A percentile compares a stretch with the other conserved stretches of the same genome.
Conservation (phyloP, 176 grass and related monocot species). For the Themeda triandra region DNA sequence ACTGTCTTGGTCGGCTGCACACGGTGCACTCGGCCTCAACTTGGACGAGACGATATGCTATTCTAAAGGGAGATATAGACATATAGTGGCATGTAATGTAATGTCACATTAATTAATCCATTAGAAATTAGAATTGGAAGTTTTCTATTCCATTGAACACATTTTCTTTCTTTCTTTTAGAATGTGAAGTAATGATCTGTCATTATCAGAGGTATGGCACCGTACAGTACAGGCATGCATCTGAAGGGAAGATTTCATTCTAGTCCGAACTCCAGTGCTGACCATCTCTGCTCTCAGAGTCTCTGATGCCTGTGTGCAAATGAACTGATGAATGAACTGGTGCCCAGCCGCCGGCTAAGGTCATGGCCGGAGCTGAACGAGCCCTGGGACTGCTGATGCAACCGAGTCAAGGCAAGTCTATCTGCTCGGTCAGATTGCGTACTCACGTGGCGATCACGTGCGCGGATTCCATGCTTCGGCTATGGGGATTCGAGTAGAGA, state of each 20-base stretch:
- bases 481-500: too few species aligned
- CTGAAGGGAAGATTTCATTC: background rate
- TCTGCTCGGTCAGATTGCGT: constrained; percentile 22
- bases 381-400: background rate
- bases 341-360: background rate
- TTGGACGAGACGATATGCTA: background rate
- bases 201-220: constrained; percentile 15
- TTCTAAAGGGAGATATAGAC: background rate
- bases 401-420: background rate
- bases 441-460: constrained; percentile 41
- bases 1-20: constrained; percentile 28
- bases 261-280: background rate
- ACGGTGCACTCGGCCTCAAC: background rate
- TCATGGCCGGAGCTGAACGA: background rate
- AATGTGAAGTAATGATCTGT: constrained; percentile 1
- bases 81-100: background rate
- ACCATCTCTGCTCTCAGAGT: background rate
- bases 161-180: background rate
- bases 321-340: background rate
- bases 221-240: constrained; percentile 17
- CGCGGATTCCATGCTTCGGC: constrained; percentile 18
- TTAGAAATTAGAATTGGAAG: background rate
- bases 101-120: background rate
- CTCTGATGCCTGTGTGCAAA: background rate
- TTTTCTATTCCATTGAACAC: background rate